Evolutionary conservation across 2,329 filamentous ascomycete species (phyloP), one percentile per base, ranked within the genome.

Genomic region (Phaeophleospora eucalypticola): DNA sequence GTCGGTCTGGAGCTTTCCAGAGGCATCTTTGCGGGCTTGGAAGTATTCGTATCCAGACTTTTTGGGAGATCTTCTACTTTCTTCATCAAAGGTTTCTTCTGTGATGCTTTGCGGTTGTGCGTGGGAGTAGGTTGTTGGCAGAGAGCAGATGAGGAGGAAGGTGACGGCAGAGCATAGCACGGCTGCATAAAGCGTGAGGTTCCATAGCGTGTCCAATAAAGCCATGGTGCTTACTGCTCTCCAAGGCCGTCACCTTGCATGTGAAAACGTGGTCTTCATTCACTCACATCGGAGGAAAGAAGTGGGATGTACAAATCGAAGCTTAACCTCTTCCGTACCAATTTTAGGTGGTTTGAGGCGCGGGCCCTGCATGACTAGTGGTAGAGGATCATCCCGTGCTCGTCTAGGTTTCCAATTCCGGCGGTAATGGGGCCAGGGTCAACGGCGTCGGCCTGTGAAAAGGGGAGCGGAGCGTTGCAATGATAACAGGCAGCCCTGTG

Each of bases 51-150:
- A 67, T 4, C 65, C 64, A 17, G 65, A 67, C 17, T 55, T 53
- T 14, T 57, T 50, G 1, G 56, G 33, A 14, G 45, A 41, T 43
- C 58, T 35, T 41, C 58, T 48, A 42, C 55, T 55, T 16, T 61
- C 51, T 12, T 61, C 58, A 1, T 48, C 52, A 44, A 66, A 66
- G 32, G 59, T 51, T 9, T 52, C 51, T 29, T 65, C 51, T n/a
- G 45, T 51, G 12, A 61, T 43, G 14, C 52, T 45, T 17, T 54
- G 50, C 12, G 58, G 56, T 9, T 60, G 56, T 50, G 67, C 69
- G 10, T 69, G 65, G 29, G 67, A 65, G 65, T 80, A 81, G 54
- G 72, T 71, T 17, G 73, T 72, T 1, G 80, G 80, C 12, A 80
- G 64, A 6, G 74, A 70, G 42, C 80, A 51, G 19, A 82, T 70